A percentile compares a stretch with the other conserved stretches of the same genome.
Conservation (phyloP, 345 rosid species). For the Durio zibethinus region DNA sequence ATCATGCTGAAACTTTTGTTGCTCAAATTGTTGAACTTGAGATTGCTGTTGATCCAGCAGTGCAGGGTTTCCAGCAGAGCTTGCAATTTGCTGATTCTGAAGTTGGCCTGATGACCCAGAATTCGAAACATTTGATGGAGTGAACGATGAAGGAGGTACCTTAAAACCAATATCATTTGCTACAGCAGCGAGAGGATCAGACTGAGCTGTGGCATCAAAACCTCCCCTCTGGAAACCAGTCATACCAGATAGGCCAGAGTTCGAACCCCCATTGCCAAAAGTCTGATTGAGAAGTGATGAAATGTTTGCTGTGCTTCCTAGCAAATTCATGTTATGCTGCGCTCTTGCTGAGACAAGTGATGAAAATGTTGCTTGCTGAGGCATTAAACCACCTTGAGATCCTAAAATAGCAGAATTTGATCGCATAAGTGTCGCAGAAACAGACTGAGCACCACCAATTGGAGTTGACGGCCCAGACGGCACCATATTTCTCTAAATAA, state of each 20-base stretch:
- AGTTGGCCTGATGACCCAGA: slow-evolving; percentile 50
- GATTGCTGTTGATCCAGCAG: slow-evolving; percentile 51
- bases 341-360: slow-evolving; percentile 47
- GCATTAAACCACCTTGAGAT: slow-evolving; percentile 52
- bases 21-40: slow-evolving; percentile 43
- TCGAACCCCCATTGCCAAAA: slow-evolving; percentile 55
- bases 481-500: slow-evolving; percentile 38
- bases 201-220: slow-evolving; percentile 52
- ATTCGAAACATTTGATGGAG: slow-evolving; percentile 44
- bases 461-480: slow-evolving; percentile 59
- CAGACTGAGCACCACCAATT: slow-evolving; percentile 56
- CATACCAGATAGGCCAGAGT: slow-evolving; percentile 37
- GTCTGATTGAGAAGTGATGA: slow-evolving; percentile 59
- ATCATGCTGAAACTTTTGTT: slow-evolving; percentile 50
- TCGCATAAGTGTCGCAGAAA: slow-evolving; percentile 54
- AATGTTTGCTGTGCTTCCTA: slow-evolving; percentile 55
- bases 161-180: slow-evolving; percentile 60
- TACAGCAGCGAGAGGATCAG: slow-evolving; percentile 49
- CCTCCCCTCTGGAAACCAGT: slow-evolving; percentile 48
- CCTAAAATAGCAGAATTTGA: slow-evolving; percentile 65
- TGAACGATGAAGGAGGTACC: slow-evolving; percentile 44
- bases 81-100: slow-evolving; percentile 57
- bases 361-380: slow-evolving; percentile 46
- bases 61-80: slow-evolving; percentile 37
- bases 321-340: slow-evolving; percentile 59